Evolutionary conservation across 139 green algal genomes (phyloP).

Genomic region (Limnomonas spitsbergensis): DNA sequence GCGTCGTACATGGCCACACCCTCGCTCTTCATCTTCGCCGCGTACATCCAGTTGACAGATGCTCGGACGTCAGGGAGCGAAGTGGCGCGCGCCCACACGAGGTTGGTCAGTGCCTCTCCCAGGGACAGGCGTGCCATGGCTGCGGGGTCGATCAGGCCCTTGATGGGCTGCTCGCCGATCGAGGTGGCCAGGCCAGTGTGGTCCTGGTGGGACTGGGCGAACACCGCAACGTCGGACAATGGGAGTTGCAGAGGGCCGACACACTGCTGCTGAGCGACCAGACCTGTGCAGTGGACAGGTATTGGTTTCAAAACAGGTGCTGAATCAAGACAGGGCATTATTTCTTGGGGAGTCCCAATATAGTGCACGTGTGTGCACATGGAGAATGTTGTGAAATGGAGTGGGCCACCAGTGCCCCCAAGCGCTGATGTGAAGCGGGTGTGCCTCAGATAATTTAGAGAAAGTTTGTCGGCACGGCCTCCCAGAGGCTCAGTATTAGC

Average conservation of each 20-base stretch:
- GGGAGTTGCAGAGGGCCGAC: slow-evolving; percentile 90
- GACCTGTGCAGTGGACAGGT: slow-evolving; percentile 60
- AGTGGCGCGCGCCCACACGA: slow-evolving; percentile 79
- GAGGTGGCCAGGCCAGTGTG: slow-evolving; percentile 81
- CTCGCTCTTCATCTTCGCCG: slow-evolving; percentile 93
- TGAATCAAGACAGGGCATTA: too few species aligned
- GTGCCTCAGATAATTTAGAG: too few species aligned
- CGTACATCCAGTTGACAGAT: slow-evolving; percentile 99
- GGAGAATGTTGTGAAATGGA: too few species aligned
- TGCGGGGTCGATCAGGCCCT: slow-evolving; percentile 86
- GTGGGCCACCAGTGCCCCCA: too few species aligned
- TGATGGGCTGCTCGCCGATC: slow-evolving; percentile 95
- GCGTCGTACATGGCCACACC: slow-evolving; percentile 95
- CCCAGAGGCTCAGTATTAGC: too few species aligned
- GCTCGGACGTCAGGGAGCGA: slow-evolving; percentile 86
- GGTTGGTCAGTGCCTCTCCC: slow-evolving; percentile 94
- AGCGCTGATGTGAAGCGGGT: too few species aligned
- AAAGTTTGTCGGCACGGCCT: too few species aligned
- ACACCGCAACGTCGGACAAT: slow-evolving; percentile 87
- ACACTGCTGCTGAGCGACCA: slow-evolving; percentile 97
- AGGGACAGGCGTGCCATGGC: slow-evolving; percentile 94
- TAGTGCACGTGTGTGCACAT: too few species aligned
- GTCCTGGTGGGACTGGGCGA: slow-evolving; percentile 76
- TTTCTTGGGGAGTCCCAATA: too few species aligned
- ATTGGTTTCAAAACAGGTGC: too few species aligned